A percentile compares a stretch with the other conserved stretches of the same genome.
phyloP scores from a whole-genome alignment of 1,139 yeast genomes.

The Meyerozyma elateridarum region DNA sequence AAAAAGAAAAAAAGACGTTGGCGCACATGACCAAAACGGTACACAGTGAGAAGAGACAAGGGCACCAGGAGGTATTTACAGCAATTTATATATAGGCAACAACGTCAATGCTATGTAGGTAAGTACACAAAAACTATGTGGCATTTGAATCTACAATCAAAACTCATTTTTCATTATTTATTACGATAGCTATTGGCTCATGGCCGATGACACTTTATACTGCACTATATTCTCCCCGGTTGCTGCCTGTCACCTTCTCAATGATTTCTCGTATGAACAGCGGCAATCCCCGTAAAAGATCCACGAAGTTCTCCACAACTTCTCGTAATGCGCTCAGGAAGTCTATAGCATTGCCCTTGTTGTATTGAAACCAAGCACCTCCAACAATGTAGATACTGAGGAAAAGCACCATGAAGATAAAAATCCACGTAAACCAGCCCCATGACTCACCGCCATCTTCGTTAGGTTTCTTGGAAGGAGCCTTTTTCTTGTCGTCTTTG shows the following conservation, averaged over 20 bases:
- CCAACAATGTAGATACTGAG: slow-evolving; percentile 70
- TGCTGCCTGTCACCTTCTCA: slow-evolving; percentile 64
- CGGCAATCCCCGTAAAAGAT: slow-evolving; percentile 61
- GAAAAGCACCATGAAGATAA: slow-evolving; percentile 61
- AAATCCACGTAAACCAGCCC: slow-evolving; percentile 78
- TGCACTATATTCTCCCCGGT: slow-evolving; percentile 89
- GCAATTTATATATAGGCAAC: too few relatives aligned
- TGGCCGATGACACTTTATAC: slow-evolving; percentile 45
- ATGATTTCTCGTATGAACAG: slow-evolving; percentile 66
- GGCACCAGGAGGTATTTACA: too few relatives aligned
- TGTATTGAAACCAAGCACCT: slow-evolving; percentile 73
- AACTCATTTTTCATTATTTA: too few relatives aligned
- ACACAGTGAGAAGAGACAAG: too few relatives aligned
- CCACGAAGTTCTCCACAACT: slow-evolving; percentile 64
- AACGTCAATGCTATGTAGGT: too few relatives aligned
- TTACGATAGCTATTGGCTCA: too few relatives aligned
- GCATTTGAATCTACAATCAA: too few relatives aligned
- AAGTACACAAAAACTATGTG: too few relatives aligned
- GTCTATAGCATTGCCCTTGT: slow-evolving; percentile 48
- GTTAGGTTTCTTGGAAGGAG: slow-evolving; percentile 18
- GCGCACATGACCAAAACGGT: slow-evolving; percentile 1
- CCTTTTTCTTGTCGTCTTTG: slow-evolving; percentile 19
- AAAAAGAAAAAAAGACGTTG: too few relatives aligned
- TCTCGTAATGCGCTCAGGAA: slow-evolving; percentile 58
- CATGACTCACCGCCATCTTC: slow-evolving; percentile 46